phyloP scores from a whole-genome alignment of 225 moss, liverwort and hornwort species.

The Bryum argenteum region DNA sequence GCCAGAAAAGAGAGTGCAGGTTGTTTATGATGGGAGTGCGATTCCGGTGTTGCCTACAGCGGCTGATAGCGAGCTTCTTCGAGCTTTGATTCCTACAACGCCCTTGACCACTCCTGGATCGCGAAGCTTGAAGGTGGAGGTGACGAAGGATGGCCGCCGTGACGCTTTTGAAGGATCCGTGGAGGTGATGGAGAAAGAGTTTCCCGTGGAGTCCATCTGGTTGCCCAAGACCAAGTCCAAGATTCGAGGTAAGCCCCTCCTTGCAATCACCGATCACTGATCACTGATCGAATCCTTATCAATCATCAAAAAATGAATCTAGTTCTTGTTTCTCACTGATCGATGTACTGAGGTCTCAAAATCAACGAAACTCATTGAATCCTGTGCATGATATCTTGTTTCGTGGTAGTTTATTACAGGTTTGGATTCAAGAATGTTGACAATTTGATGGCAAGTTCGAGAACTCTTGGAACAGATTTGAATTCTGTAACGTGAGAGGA shows the following conservation, averaged over 20 bases:
- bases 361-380: too few species aligned
- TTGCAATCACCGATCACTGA: background rate
- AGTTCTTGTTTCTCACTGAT: too few species aligned
- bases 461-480: too few species aligned
- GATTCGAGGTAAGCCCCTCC: slow-evolving; percentile 49
- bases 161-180: slow-evolving; percentile 45
- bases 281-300: too few species aligned
- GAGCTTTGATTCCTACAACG: slow-evolving; percentile 69
- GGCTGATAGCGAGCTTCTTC: slow-evolving; percentile 42
- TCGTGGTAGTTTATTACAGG: too few species aligned
- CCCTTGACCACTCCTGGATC: slow-evolving; percentile 63
- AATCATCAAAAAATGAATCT: too few species aligned
- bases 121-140: slow-evolving; percentile 54
- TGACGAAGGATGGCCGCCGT: slow-evolving; percentile 43
- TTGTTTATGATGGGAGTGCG: slow-evolving; percentile 51
- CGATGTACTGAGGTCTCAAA: too few species aligned
- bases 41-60: slow-evolving; percentile 55
- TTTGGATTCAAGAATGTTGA: too few species aligned
- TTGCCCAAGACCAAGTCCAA: slow-evolving; percentile 59
- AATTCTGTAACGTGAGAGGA: background rate
- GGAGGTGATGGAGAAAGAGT: slow-evolving; percentile 56
- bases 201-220: slow-evolving; percentile 75
- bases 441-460: too few species aligned
- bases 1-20: slow-evolving; percentile 36
- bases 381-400: too few species aligned